Evolutionary conservation across 306 rosid species (phyloP).

Genomic region (Senna siamea): DNA sequence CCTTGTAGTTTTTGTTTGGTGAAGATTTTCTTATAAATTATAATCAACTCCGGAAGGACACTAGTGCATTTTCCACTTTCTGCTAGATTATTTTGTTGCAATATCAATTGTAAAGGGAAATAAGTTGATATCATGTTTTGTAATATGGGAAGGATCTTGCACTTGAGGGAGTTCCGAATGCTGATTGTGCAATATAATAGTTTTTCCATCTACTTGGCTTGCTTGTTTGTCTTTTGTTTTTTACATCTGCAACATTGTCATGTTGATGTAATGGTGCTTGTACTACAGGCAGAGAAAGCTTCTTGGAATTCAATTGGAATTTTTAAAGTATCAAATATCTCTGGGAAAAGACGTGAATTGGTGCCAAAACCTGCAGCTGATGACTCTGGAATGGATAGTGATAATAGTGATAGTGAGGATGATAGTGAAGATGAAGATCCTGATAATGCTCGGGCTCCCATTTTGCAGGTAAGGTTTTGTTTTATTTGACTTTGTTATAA

Average conservation of each 20-base stretch:
- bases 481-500: constrained; percentile 18
- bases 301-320: constrained; percentile 83
- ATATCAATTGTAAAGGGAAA: not conserved
- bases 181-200: not conserved
- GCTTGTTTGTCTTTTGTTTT: constrained; percentile 12
- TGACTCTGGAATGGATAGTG: constrained; percentile 70
- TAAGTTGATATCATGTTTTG: constrained; percentile 14
- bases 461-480: constrained; percentile 64
- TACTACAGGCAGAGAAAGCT: constrained; percentile 78
- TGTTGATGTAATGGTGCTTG: constrained; percentile 33
- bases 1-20: not conserved
- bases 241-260: not conserved
- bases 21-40: not conserved
- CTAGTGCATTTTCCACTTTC: not conserved
- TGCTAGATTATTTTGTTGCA: constrained; percentile 4
- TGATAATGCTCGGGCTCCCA: constrained; percentile 52
- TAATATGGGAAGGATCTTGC: not conserved
- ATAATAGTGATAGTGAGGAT: constrained; percentile 71
- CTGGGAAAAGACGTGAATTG: constrained; percentile 82
- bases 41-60: not conserved
- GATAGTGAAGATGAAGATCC: constrained; percentile 65
- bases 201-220: constrained; percentile 17
- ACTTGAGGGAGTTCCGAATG: not conserved
- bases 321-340: constrained; percentile 75
- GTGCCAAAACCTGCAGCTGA: constrained; percentile 63